Evolutionary conservation across 768 basidiomycete species (phyloP), one percentile per base, ranked within the genome.

Genomic region (Pleurotus eryngii): DNA sequence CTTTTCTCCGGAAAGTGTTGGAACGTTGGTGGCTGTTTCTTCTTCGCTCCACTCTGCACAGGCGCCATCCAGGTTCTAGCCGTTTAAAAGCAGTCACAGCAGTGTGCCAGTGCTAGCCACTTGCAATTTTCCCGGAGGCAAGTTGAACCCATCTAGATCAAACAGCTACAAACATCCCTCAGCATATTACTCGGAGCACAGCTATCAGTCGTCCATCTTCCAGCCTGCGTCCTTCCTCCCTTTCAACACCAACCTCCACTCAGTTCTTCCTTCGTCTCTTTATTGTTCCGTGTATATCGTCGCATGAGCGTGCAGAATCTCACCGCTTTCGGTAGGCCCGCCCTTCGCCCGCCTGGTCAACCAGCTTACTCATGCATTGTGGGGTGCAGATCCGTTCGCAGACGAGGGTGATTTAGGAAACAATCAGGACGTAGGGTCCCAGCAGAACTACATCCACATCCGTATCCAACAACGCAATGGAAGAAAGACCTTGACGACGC

Each of bases 381-480:
- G 15, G 59, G 51, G 37, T 40, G 53, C 61, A 94, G 95, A 96
- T 84, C 94, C 94, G 79, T 96, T 96, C 81, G 92, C 90, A 79
- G 95, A 95, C 76, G 90, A 92, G 75, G 89, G 86, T 67, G 91
- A 92, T 74, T 88, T 92, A 68, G 84, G 77, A 70, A 80, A 79
- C 67, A 81, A 71, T 68, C 75, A 86, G 66, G 86, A 90, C 79
- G 89, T 92, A 67, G 89, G 89, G 64, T 87, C 89, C 62, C 85
- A 86, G 71, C 75, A 84, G 67, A 85, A 92, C 71, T 88, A 92
- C 73, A 90, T 95, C 71, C 93, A 95, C 73, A 91, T 96, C 70
- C 93, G 97, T 79, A 91, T 99, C 67, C 97, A 99, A 74, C 97
- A 99, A 76, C 85, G 97, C 69, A 99, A 98, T 84, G 97, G 97